Evolutionary conservation across 441 rosid genomes (phyloP), one percentile per base, ranked within the genome.

Genomic region (Pelargonium cotyledonis): DNA sequence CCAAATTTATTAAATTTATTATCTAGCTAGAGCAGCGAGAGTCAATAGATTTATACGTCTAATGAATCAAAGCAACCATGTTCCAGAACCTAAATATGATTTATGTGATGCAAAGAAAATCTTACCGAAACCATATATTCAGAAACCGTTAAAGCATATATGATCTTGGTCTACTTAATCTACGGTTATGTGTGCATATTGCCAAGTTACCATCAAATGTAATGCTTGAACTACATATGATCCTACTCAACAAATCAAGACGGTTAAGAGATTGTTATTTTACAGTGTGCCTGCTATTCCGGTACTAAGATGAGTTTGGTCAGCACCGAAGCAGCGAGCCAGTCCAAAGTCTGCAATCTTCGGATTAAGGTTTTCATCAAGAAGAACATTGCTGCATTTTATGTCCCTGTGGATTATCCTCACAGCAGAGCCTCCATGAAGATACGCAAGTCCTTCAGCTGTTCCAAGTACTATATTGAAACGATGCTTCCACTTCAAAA

Each of bases 271-370:
- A 49, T 14, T 4, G 16, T 49, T 12, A 14, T 11, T 91, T 85
- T 76, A 89, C 93, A 88, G 66, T 65, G 96, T 88, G 74, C 96
- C 91, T 15, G 91, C 96, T 26, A 88, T 84, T 63, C 82, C 93
- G 8, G 90, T 87, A 49, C 86, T 85, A 47, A 84, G 76, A 68
- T 83, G 88, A 12, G 85, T 75, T 65, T 75, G 79, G 47, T 84
- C 91, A 0, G 76, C 9, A 21, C 75, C 79, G 69, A 79, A 76
- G 44, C 88, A 78, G 4, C 87, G 87, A 67, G 75, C 88, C 5
- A 89, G 88, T 75, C 96, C 96, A 11, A 88, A 89, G 78, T 88
- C 93, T 0, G 96, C 88, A 57, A 89, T 89, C 72, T 89, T 89
- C 3, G 91, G 89, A 47, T 68, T 72, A 26, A 88, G 79, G 60